Conservation (phyloP, 2,329 filamentous ascomycete genomes). For the Fusarium sp. region DNA sequence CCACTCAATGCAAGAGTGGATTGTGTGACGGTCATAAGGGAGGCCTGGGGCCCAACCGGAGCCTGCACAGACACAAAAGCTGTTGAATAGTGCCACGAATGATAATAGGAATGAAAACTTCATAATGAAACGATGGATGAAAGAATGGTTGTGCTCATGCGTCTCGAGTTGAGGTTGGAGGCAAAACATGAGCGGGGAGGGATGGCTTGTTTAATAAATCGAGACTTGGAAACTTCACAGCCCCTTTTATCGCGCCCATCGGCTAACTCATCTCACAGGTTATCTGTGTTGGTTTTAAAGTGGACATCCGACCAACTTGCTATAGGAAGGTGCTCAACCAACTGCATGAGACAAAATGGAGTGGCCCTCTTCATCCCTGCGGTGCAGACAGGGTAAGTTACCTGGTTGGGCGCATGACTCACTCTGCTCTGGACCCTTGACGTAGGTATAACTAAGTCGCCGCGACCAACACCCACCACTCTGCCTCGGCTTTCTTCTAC, state of each 20-base stretch:
- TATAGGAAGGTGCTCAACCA: not conserved
- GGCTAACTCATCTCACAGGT: not conserved
- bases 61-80: not conserved
- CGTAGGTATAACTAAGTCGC: too few species aligned
- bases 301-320: not conserved
- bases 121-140: not conserved
- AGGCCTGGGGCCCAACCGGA: not conserved
- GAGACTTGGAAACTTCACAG: not conserved
- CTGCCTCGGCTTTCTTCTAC: not conserved
- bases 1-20: not conserved
- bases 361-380: not conserved
- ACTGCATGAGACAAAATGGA: not conserved
- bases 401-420: too few species aligned
- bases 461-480: not conserved
- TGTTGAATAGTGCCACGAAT: accelerated
- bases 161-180: not conserved
- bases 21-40: not conserved
- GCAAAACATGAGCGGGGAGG: not conserved
- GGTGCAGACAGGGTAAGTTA: not conserved
- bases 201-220: not conserved
- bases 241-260: not conserved
- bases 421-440: too few species aligned
- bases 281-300: not conserved
- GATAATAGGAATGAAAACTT: not conserved
- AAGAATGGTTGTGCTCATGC: not conserved